These are phyloP conservation scores for Epipyxis sp. DNA, from an alignment of 108 stramenopile genomes.

Conservation along the genomic window DNA sequence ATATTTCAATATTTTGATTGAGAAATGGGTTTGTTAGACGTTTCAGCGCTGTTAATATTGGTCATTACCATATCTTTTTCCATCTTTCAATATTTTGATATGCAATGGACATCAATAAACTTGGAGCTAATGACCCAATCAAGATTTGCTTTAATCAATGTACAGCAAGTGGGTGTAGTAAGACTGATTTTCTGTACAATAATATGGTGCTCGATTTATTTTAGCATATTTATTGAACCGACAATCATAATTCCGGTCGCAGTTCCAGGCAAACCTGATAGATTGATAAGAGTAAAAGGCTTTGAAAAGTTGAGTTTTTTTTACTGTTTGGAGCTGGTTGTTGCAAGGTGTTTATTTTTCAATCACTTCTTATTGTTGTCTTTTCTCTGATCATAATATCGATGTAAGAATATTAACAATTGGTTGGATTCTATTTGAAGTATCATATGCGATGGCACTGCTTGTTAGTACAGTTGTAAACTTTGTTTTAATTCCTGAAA, in stretches of 20 bases:
- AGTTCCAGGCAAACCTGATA: neutral
- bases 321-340: slow-evolving; percentile 32
- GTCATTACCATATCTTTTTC: neutral
- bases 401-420: neutral
- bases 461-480: slow-evolving; percentile 32
- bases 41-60: too few species aligned
- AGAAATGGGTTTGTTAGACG: too few species aligned
- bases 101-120: neutral
- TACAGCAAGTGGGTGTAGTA: neutral
- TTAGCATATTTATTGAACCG: neutral
- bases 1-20: too few species aligned
- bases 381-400: neutral
- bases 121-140: neutral
- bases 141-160: neutral
- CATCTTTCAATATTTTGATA: neutral
- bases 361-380: neutral
- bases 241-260: neutral
- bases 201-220: neutral
- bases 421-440: slow-evolving; percentile 28
- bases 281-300: neutral
- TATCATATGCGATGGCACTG: slow-evolving; percentile 18
- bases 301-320: slow-evolving; percentile 3
- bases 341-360: slow-evolving; percentile 17
- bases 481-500: slow-evolving; percentile 28
- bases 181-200: neutral